phyloP scores from a whole-genome alignment of 768 basidiomycete genomes.

The Suillus fuscotomentosus region DNA sequence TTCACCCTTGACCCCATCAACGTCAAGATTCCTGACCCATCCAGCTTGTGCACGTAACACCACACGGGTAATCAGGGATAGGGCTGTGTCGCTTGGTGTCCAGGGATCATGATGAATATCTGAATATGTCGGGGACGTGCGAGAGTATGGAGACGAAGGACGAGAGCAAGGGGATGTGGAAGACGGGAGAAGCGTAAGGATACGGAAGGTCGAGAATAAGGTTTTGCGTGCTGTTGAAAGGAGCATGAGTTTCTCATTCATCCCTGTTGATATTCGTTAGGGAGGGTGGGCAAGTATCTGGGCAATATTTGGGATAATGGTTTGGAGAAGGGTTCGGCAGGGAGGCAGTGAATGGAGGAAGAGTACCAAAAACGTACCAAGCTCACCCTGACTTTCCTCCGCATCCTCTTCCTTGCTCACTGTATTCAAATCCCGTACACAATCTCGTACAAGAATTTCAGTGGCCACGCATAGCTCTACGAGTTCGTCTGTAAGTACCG shows the following conservation, averaged over 20 bases:
- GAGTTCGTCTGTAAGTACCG: neutral
- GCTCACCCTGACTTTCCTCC: neutral
- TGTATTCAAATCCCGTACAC: neutral
- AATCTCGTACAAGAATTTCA: neutral
- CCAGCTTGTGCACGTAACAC: slow-evolving; percentile 2
- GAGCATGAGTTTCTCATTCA: neutral
- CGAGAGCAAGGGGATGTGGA: neutral
- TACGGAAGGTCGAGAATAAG: neutral
- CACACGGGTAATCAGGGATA: neutral
- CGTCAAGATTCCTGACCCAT: neutral
- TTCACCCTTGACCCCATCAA: neutral
- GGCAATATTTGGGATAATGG: neutral
- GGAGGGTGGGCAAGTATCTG: neutral
- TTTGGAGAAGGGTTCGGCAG: neutral
- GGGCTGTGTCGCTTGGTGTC: neutral
- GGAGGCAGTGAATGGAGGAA: neutral
- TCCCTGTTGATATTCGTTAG: neutral
- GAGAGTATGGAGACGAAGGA: neutral
- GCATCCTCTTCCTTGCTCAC: neutral
- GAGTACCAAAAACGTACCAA: neutral
- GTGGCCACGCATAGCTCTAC: slow-evolving; percentile 1
- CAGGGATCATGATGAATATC: neutral
- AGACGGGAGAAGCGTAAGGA: neutral
- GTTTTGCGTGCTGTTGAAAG: neutral
- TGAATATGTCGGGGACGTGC: neutral